Evolutionary conservation across 306 rosid species (phyloP).

Genomic region (Calophaca sinica): DNA sequence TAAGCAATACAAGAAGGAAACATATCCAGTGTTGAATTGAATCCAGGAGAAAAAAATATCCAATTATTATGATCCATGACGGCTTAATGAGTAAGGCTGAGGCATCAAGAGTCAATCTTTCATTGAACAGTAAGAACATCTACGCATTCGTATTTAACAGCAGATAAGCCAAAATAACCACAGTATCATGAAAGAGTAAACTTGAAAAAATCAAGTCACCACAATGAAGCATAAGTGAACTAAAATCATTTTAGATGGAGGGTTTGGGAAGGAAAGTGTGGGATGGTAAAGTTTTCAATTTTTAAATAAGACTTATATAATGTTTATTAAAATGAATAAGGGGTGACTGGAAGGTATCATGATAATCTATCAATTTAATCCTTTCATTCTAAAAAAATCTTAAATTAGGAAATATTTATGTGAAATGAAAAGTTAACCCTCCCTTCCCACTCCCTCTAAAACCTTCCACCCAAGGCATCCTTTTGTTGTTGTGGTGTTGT

Average conservation of each 20-base stretch:
- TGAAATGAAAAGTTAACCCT: neutral
- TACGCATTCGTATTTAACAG: slow-evolving; percentile 14
- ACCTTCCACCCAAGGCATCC: neutral
- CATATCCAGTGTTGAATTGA: slow-evolving; percentile 30
- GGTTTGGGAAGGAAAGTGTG: neutral
- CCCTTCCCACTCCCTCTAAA: slow-evolving; percentile 1
- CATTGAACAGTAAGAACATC: neutral
- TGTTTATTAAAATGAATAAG: slow-evolving; percentile 3
- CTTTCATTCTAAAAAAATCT: neutral
- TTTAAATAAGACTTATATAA: neutral
- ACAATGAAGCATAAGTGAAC: slow-evolving; percentile 4
- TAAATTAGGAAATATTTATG: neutral
- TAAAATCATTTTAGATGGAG: slow-evolving; percentile 7
- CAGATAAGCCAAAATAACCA: neutral
- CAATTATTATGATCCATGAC: slow-evolving; percentile 15
- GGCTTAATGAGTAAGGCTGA: slow-evolving; percentile 13
- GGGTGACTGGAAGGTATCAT: neutral
- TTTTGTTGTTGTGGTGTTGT: too few species aligned
- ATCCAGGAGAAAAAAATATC: slow-evolving; percentile 29
- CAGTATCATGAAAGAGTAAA: slow-evolving; percentile 16
- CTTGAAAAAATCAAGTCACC: slow-evolving; percentile 10
- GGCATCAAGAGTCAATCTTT: slow-evolving; percentile 12
- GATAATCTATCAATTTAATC: slow-evolving; percentile 1
- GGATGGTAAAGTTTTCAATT: neutral
- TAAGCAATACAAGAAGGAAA: slow-evolving; percentile 17